Evolutionary conservation across 345 rosid genomes (phyloP).

Genomic region (Acer yangbiense): DNA sequence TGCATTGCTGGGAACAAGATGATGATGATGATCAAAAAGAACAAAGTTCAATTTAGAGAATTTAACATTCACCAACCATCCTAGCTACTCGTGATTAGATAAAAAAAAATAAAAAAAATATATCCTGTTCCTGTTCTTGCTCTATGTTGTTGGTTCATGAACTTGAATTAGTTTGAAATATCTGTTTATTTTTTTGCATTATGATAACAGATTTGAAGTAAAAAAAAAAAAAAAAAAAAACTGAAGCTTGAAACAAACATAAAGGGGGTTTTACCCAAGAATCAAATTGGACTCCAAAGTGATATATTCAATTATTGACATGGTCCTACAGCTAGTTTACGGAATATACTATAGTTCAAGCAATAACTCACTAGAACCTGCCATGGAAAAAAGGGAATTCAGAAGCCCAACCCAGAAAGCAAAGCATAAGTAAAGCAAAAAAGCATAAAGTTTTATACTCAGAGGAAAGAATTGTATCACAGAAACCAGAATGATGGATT

Average conservation of each 20-base stretch:
- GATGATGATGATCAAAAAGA: neutral
- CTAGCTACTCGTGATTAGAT: neutral
- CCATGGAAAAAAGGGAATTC: constrained; percentile 25
- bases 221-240: too few species aligned
- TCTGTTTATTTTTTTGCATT: neutral
- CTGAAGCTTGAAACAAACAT: too few species aligned
- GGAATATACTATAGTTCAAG: neutral
- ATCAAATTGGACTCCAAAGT: neutral
- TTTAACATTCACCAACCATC: neutral
- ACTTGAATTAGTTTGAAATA: neutral
- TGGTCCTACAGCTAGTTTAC: neutral
- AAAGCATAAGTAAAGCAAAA: constrained; percentile 31
- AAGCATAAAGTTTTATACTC: constrained; percentile 11
- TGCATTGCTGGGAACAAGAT: neutral
- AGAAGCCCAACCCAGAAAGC: constrained; percentile 25
- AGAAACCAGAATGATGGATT: constrained; percentile 25
- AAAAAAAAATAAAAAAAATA: too few species aligned
- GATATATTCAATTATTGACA: neutral
- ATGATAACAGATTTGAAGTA: too few species aligned
- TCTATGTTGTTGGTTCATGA: neutral
- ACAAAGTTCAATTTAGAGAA: neutral
- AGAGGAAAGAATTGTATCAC: constrained; percentile 12
- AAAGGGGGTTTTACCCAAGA: neutral
- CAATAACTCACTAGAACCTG: constrained; percentile 4
- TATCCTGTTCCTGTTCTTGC: neutral